A percentile compares a stretch with the other conserved stretches of the same genome.
Evolutionary conservation across 192 early-diverging fungal species (phyloP).

Genomic region (Anaeromyces robustus): DNA sequence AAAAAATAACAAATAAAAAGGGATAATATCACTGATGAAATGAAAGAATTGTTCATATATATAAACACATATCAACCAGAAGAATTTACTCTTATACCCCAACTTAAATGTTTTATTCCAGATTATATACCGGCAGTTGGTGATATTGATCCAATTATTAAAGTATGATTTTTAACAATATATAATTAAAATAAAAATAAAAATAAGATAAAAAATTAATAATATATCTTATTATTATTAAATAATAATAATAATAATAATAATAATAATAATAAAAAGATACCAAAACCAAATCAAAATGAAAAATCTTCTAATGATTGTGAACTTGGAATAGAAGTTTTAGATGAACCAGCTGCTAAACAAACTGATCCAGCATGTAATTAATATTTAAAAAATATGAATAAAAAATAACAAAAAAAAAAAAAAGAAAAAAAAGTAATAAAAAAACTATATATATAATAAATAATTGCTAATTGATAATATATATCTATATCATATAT

Average conservation of each 20-base stretch:
- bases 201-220: no score
- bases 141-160: slow-evolving; percentile 48
- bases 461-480: no score
- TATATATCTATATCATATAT: no score
- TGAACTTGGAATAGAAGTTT: slow-evolving; percentile 19
- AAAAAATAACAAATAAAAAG: background rate
- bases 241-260: no score
- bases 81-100: slow-evolving; percentile 29
- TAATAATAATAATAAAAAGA: slow-evolving; percentile 10
- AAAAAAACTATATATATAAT: no score
- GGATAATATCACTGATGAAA: slow-evolving; percentile 10
- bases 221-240: no score
- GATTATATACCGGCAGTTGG: slow-evolving; percentile 45
- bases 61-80: slow-evolving; percentile 31
- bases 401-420: background rate
- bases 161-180: slow-evolving; percentile 12
- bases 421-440: slow-evolving; percentile 13
- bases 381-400: background rate
- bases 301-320: slow-evolving; percentile 11
- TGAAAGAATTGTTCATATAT: slow-evolving; percentile 33
- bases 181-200: no score
- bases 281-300: slow-evolving; percentile 24
- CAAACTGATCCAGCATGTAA: slow-evolving; percentile 39
- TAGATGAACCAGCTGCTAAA: slow-evolving; percentile 29
- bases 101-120: slow-evolving; percentile 36